Conservation (phyloP, 2,329 filamentous ascomycete species). For the Torrubiellomyces zombiae region DNA sequence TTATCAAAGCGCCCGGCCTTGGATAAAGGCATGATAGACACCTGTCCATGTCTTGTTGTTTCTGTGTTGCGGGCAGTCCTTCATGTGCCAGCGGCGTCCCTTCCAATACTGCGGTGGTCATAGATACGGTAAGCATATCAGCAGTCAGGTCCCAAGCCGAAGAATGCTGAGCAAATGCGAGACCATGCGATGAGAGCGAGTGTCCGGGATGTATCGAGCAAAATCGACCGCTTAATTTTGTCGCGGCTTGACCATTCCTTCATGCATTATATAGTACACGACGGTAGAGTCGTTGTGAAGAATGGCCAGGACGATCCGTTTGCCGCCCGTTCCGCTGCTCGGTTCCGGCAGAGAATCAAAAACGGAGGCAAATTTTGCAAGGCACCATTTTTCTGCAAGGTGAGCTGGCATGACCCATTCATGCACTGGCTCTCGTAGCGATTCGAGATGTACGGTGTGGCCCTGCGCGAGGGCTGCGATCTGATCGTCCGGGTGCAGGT, state of each 20-base stretch:
- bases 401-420: conserved; percentile 70
- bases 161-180: too few relatives aligned
- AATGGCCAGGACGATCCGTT: conserved; percentile 58
- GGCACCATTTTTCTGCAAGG: conserved; percentile 54
- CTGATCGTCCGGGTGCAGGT: conserved; percentile 72
- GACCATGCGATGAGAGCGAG: too few relatives aligned
- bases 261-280: conserved; percentile 71
- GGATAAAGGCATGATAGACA: too few relatives aligned
- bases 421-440: conserved; percentile 34
- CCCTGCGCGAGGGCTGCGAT: conserved; percentile 51
- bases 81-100: too few relatives aligned
- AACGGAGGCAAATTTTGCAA: conserved; percentile 47
- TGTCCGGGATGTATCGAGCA: neutral
- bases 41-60: too few relatives aligned
- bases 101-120: too few relatives aligned
- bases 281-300: conserved; percentile 69
- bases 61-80: too few relatives aligned
- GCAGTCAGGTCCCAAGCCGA: too few relatives aligned
- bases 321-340: conserved; percentile 30
- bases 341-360: conserved; percentile 53
- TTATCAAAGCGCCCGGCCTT: too few relatives aligned
- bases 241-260: conserved; percentile 72
- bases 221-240: conserved; percentile 43
- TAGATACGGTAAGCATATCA: too few relatives aligned
- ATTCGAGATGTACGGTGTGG: conserved; percentile 25